Percentiles rank a stretch among this genome's conserved stretches.
These are phyloP conservation scores for Backusella psychrophila DNA, from an alignment of 192 early-diverging fungal species.

Conservation along the genomic window DNA sequence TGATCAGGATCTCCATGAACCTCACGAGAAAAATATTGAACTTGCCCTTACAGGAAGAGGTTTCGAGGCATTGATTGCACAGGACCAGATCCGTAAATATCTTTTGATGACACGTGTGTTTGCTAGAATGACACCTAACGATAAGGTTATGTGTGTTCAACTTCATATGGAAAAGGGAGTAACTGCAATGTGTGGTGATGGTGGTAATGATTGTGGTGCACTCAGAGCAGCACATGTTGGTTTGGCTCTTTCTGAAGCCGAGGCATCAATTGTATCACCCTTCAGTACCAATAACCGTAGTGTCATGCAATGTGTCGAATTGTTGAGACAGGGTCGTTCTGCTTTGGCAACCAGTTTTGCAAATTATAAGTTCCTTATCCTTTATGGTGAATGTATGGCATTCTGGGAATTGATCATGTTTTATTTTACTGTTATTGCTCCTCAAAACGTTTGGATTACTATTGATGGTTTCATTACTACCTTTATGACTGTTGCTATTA, in stretches of 20 bases:
- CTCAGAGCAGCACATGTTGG: constrained; percentile 79
- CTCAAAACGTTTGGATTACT: constrained; percentile 71
- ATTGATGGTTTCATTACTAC: constrained; percentile 66
- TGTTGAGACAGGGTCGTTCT: constrained; percentile 69
- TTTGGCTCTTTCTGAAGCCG: constrained; percentile 73
- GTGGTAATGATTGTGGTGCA: constrained; percentile 84
- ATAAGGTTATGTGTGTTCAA: constrained; percentile 72
- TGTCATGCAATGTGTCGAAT: constrained; percentile 65
- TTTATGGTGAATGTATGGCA: constrained; percentile 72
- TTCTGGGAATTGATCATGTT: constrained; percentile 64
- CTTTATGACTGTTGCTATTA: constrained; percentile 61
- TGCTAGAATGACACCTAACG: constrained; percentile 76
- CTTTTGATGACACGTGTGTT: constrained; percentile 72
- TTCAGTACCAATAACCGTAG: constrained; percentile 63
- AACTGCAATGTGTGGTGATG: constrained; percentile 86
- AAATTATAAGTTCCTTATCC: constrained; percentile 68
- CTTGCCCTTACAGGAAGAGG: constrained; percentile 72
- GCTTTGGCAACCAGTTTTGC: constrained; percentile 76
- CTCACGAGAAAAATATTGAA: constrained; percentile 43
- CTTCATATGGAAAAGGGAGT: constrained; percentile 76
- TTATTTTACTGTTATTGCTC: constrained; percentile 70
- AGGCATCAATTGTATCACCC: constrained; percentile 83
- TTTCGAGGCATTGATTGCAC: constrained; percentile 49
- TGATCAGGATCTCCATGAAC: constrained; percentile 10
- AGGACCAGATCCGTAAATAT: constrained; percentile 45